phyloP scores from a whole-genome alignment of 2,329 filamentous ascomycete species.

The Herpotrichia juniperi region DNA sequence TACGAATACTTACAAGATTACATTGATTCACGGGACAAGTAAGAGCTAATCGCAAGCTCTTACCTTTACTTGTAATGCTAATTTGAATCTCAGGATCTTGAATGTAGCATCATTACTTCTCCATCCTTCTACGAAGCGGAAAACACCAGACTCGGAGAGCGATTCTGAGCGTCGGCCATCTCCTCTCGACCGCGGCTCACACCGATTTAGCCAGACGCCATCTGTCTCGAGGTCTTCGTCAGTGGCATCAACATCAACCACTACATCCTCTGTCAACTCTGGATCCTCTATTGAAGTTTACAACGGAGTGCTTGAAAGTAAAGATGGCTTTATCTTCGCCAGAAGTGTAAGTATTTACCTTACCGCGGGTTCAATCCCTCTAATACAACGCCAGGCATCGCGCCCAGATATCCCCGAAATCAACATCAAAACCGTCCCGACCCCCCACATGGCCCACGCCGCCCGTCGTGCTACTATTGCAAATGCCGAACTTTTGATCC shows the following conservation, averaged over 20 bases:
- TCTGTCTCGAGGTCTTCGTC: constrained; percentile 30
- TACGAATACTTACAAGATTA: constrained; percentile 52
- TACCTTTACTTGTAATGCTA: not conserved
- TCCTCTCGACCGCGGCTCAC: constrained; percentile 23
- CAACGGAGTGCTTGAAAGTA: constrained; percentile 48
- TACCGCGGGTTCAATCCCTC: not conserved
- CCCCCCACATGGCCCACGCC: constrained; percentile 39
- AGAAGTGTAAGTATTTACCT: constrained; percentile 32
- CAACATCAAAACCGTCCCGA: constrained; percentile 42
- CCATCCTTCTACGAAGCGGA: constrained; percentile 28
- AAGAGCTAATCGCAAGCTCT: not conserved
- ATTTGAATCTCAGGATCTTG: not conserved
- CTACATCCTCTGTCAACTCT: not conserved
- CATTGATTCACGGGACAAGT: constrained; percentile 39
- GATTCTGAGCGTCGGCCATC: constrained; percentile 26
- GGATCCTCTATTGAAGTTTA: constrained; percentile 33
- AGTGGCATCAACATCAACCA: constrained; percentile 21
- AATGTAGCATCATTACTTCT: not conserved
- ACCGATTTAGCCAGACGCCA: constrained; percentile 18
- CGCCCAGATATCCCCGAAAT: constrained; percentile 28
- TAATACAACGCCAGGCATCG: constrained; percentile 15
- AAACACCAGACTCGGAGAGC: constrained; percentile 23
- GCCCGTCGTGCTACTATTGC: constrained; percentile 33
- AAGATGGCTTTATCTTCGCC: constrained; percentile 45
- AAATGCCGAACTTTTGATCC: constrained; percentile 44